Evolutionary conservation across 2,329 filamentous ascomycete species (phyloP).

Genomic region (Stemphylium lycopersici): DNA sequence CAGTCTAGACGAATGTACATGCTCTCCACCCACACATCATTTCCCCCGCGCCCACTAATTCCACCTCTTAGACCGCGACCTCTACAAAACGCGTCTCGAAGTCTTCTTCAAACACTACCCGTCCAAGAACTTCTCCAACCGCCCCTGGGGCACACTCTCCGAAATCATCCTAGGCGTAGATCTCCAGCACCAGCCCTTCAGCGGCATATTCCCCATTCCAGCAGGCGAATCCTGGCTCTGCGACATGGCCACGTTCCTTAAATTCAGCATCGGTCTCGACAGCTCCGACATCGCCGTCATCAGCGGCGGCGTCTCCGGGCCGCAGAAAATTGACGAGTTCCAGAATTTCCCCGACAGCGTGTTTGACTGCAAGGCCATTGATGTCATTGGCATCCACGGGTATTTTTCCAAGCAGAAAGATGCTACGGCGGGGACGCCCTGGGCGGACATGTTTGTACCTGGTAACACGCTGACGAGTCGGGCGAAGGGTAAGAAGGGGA

Average conservation of each 20-base stretch:
- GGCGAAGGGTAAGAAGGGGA: conserved; percentile 29
- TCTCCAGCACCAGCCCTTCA: conserved; percentile 45
- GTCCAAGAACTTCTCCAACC: conserved; percentile 42
- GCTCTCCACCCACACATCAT: no score
- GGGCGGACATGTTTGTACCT: conserved; percentile 44
- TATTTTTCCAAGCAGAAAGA: conserved; percentile 33
- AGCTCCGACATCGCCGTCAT: conserved; percentile 42
- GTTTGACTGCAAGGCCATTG: conserved; percentile 41
- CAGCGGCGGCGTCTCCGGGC: conserved; percentile 43
- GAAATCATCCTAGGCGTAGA: conserved; percentile 46
- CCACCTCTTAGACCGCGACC: conserved; percentile 26
- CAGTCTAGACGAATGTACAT: conserved; percentile 36
- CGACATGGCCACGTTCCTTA: conserved; percentile 42
- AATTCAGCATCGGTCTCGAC: conserved; percentile 36
- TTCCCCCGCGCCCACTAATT: background rate
- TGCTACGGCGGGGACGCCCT: conserved; percentile 39
- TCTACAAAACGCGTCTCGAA: conserved; percentile 41
- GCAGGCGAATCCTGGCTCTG: conserved; percentile 45
- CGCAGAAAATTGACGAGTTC: conserved; percentile 29
- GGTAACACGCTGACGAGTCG: conserved; percentile 42
- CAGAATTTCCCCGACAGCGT: conserved; percentile 44
- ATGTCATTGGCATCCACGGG: conserved; percentile 45
- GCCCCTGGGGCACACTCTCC: conserved; percentile 37
- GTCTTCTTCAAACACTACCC: conserved; percentile 46
- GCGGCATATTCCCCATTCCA: conserved; percentile 43